Conservation (phyloP, 164 flowering plant genomes). For the Santalum album region DNA sequence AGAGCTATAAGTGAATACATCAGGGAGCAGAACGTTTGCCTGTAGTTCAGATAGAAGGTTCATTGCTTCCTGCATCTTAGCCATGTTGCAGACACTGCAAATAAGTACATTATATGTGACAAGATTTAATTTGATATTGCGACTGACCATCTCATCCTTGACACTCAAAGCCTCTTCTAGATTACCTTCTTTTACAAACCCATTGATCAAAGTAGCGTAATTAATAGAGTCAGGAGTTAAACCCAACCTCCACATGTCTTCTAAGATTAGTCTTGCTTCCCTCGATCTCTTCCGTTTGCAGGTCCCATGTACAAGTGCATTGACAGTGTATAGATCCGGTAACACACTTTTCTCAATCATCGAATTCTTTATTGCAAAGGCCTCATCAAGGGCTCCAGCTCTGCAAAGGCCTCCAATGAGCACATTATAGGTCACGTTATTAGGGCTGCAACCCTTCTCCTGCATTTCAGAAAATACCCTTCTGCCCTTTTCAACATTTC, state of each 20-base stretch:
- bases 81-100: slow-evolving; percentile 44
- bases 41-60: slow-evolving; percentile 35
- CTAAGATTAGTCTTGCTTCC: slow-evolving; percentile 31
- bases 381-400: slow-evolving; percentile 47
- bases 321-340: slow-evolving; percentile 42
- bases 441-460: slow-evolving; percentile 54
- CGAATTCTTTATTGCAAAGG: slow-evolving; percentile 35
- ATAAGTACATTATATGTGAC: slow-evolving; percentile 38
- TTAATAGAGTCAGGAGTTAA: slow-evolving; percentile 23
- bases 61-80: slow-evolving; percentile 51
- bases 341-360: slow-evolving; percentile 47
- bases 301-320: slow-evolving; percentile 36
- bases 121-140: slow-evolving; percentile 29
- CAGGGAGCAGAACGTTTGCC: slow-evolving; percentile 46
- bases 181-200: slow-evolving; percentile 49
- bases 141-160: slow-evolving; percentile 44
- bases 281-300: slow-evolving; percentile 28
- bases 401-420: slow-evolving; percentile 59
- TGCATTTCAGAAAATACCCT: slow-evolving; percentile 50
- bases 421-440: slow-evolving; percentile 43
- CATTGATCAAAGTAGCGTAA: slow-evolving; percentile 29
- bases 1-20: slow-evolving; percentile 45
- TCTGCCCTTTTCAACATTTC: slow-evolving; percentile 40
- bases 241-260: slow-evolving; percentile 41
- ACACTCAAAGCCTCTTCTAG: slow-evolving; percentile 39